Evolutionary conservation across 352 stramenopile species (phyloP).

Genomic region (Phytopythium kandeliae): DNA sequence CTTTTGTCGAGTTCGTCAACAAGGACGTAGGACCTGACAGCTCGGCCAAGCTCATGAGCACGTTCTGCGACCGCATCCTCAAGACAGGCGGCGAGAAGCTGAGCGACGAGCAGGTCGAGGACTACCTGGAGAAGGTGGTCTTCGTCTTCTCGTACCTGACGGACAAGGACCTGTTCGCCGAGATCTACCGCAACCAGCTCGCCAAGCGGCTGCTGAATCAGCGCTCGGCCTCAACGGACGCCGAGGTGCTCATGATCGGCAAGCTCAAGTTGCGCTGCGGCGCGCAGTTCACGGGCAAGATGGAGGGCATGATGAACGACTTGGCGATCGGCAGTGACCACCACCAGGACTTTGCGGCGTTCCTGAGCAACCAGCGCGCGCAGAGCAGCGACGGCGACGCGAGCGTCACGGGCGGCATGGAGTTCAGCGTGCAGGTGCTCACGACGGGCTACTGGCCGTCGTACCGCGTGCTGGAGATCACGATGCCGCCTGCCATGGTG

Average conservation of each 20-base stretch:
- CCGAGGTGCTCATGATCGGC: constrained; percentile 98
- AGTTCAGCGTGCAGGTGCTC: constrained; percentile 97
- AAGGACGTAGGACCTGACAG: constrained; percentile 96
- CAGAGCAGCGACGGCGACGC: constrained; percentile 17
- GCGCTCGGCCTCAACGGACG: constrained; percentile 96
- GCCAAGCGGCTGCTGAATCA: constrained; percentile 98
- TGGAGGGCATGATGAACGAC: constrained; percentile 99
- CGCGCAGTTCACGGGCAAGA: constrained; percentile 98
- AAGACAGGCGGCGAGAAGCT: constrained; percentile 98
- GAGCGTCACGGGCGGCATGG: constrained; percentile 49
- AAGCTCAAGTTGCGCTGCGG: constrained; percentile 99
- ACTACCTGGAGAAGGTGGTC: constrained; percentile 97
- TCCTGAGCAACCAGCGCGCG: constrained; percentile 85
- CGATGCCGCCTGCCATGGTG: constrained; percentile 90
- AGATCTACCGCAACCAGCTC: constrained; percentile 99
- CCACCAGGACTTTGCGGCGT: constrained; percentile 94
- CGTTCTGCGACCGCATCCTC: constrained; percentile 98
- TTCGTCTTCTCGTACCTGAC: constrained; percentile 99
- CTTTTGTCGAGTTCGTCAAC: constrained; percentile 99
- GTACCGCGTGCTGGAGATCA: constrained; percentile 96
- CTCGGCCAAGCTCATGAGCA: constrained; percentile 99
- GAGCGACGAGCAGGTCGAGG: constrained; percentile 95
- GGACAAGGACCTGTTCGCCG: constrained; percentile 99
- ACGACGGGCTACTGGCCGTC: constrained; percentile 99
- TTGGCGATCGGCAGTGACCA: constrained; percentile 96